These are phyloP conservation scores for Didymella keratinophila DNA, from an alignment of 2,329 filamentous ascomycete species.

Conservation along the genomic window DNA sequence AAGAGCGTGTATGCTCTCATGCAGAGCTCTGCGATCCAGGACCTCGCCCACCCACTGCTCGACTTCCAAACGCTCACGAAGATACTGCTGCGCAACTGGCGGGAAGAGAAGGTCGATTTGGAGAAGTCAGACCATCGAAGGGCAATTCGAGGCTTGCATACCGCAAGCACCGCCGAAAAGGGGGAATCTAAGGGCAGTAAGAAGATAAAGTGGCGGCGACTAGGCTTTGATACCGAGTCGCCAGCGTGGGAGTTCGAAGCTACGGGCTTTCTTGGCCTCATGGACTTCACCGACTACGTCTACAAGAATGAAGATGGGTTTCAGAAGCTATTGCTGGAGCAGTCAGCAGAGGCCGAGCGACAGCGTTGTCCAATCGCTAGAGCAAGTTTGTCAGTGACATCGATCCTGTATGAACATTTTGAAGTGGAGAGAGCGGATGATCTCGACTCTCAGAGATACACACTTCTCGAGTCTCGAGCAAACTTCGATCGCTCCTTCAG, in stretches of 20 bases:
- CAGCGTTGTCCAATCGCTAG: conserved; percentile 87
- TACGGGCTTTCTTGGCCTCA: conserved; percentile 91
- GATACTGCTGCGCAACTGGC: conserved; percentile 85
- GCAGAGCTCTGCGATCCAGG: conserved; percentile 91
- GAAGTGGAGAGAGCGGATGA: conserved; percentile 85
- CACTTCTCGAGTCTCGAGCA: conserved; percentile 75
- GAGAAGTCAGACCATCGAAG: conserved; percentile 88
- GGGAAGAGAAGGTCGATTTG: conserved; percentile 81
- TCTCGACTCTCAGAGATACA: conserved; percentile 78
- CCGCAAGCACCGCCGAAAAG: conserved; percentile 78
- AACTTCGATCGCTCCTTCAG: conserved; percentile 87
- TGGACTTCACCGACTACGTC: conserved; percentile 95
- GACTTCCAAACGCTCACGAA: conserved; percentile 96
- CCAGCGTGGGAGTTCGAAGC: conserved; percentile 85
- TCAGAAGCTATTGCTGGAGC: conserved; percentile 89
- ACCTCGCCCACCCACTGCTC: conserved; percentile 85
- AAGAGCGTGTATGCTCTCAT: conserved; percentile 89
- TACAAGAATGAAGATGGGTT: conserved; percentile 91
- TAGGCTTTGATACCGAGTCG: conserved; percentile 91
- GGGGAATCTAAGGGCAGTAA: conserved; percentile 62
- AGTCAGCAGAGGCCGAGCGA: conserved; percentile 73
- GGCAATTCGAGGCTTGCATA: conserved; percentile 83
- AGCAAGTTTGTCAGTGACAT: conserved; percentile 84
- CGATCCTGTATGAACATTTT: conserved; percentile 93
- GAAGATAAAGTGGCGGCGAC: conserved; percentile 86